Base-by-base conservation (phyloP, 73 alveolate species). In the Paramecium pentaurelia region DNA sequence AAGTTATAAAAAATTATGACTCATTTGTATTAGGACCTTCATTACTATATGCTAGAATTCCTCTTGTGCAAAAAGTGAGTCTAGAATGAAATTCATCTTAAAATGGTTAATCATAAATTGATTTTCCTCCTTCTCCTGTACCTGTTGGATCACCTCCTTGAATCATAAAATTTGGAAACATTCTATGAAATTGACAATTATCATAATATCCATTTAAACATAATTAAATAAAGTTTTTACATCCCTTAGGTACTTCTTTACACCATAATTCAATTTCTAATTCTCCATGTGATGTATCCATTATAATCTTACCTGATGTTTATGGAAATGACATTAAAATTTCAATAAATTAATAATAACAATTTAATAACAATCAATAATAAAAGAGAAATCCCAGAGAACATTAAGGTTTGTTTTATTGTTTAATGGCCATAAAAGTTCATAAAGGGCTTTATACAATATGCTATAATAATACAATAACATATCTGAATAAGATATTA, bases 81-180 rank as follows among this genome's bases (percentile, higher is more conserved):
- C 99, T 77, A 9, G 96, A 93, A 93, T 98, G 99, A 60, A 96
- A 95, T 95, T 98, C 99, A 93, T 98, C 99, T 71, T 88, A 70
- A 86, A 98, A 98, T 11, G 96, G 97, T 32, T 83, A 86, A 14
- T 97, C 97, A 94, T 94, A 98, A 22, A 96, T 95, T 22, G 99
- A 95, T 83, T 96, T 95, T n/a, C 98, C 99, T 2, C 99, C 98
- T 16, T 93, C 83, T 42, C 99, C 99, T 42, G 99, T 93, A 58
- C 97, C 97, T 34, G 98, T 97, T 1, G 98, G 98, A 60, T 97
- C 99, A 16, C 99, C 99, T 32, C 97, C 97, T 94, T 98, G 96
- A 90, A 98, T 95, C 98, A 96, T 94, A 92, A 98, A 98, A 58
- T 95, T 95, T 42, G 94, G 95, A 45, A 98, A 92, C 54, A 98